These are phyloP conservation scores for Rutstroemia sydowiana DNA, from an alignment of 2,329 filamentous ascomycete genomes.

Conservation along the genomic window DNA sequence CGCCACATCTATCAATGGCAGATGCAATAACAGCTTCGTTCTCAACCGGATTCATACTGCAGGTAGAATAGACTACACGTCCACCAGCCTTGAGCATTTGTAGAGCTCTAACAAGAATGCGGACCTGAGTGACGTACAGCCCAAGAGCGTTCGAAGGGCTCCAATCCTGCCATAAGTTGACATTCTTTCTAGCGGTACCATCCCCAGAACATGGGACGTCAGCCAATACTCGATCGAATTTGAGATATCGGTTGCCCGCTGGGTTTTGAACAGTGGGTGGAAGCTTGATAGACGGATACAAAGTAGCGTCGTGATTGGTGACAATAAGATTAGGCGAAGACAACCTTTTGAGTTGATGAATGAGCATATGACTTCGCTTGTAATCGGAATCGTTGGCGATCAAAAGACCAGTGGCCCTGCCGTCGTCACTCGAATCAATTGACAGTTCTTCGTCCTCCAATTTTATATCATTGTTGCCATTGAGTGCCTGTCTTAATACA, in stretches of 20 bases:
- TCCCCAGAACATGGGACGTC: slow-evolving; percentile 97
- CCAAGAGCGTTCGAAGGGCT: slow-evolving; percentile 79
- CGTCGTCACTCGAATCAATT: slow-evolving; percentile 62
- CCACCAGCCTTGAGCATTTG: slow-evolving; percentile 96
- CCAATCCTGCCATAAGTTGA: slow-evolving; percentile 94
- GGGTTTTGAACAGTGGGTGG: slow-evolving; percentile 50
- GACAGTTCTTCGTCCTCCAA: slow-evolving; percentile 39
- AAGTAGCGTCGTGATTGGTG: slow-evolving; percentile 94
- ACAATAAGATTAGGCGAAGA: slow-evolving; percentile 96
- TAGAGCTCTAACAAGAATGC: slow-evolving; percentile 84
- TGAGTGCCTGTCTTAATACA: slow-evolving; percentile 51
- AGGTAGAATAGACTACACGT: slow-evolving; percentile 94
- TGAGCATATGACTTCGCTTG: slow-evolving; percentile 92
- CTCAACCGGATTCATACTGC: slow-evolving; percentile 97
- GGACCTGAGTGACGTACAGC: slow-evolving; percentile 76
- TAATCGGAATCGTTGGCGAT: slow-evolving; percentile 97
- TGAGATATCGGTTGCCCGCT: slow-evolving; percentile 65
- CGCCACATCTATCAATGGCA: slow-evolving; percentile 86
- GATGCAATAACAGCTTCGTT: slow-evolving; percentile 88
- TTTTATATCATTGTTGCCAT: slow-evolving; percentile 41
- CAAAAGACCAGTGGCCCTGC: slow-evolving; percentile 81
- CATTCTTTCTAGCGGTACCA: slow-evolving; percentile 88
- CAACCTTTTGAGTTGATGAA: slow-evolving; percentile 94
- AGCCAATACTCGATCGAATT: slow-evolving; percentile 92
- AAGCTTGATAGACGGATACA: slow-evolving; percentile 90